Conservation (phyloP, 371 early-diverging fungal species). For the Mortierella sp. region DNA sequence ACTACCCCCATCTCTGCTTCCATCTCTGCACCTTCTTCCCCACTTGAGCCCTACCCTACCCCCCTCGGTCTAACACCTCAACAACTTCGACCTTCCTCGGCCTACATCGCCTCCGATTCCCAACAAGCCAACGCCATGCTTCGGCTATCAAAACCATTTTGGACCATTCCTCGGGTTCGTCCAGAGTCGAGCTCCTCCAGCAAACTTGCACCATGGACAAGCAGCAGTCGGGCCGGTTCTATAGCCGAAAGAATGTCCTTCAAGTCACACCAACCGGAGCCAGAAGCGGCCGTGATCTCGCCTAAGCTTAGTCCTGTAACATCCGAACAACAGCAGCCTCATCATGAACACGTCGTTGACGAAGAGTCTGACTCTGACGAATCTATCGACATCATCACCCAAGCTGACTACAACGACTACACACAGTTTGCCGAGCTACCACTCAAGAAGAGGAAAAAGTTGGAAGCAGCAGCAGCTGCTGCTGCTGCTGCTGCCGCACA, state of each 20-base stretch:
- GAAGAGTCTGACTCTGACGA: constrained; percentile 32
- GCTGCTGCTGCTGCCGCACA: constrained; percentile 11
- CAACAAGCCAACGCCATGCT: constrained; percentile 10
- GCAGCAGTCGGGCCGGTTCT: constrained; percentile 5
- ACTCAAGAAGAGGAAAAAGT: constrained; percentile 45
- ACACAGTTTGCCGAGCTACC: constrained; percentile 47
- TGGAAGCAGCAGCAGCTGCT: constrained; percentile 25
- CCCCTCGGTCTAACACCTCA: not conserved
- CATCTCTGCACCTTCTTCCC: not conserved
- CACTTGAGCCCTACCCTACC: not conserved
- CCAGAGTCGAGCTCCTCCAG: constrained; percentile 14
- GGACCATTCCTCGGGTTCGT: constrained; percentile 41
- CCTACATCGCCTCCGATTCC: constrained; percentile 8
- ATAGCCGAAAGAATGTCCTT: not conserved
- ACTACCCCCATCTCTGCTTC: constrained; percentile 7
- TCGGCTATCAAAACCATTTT: constrained; percentile 21
- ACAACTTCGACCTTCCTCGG: constrained; percentile 9
- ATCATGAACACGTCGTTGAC: not conserved
- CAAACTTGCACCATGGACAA: constrained; percentile 15
- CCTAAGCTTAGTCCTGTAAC: constrained; percentile 15
- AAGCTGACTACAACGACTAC: constrained; percentile 42
- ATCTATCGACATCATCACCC: constrained; percentile 43
- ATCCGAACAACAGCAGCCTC: constrained; percentile 3
- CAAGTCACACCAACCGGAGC: not conserved
- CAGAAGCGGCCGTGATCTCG: constrained; percentile 33